A percentile compares a stretch with the other conserved stretches of the same genome.
phyloP scores from a whole-genome alignment of 257 asterid genomes.

The Ballota nigra region DNA sequence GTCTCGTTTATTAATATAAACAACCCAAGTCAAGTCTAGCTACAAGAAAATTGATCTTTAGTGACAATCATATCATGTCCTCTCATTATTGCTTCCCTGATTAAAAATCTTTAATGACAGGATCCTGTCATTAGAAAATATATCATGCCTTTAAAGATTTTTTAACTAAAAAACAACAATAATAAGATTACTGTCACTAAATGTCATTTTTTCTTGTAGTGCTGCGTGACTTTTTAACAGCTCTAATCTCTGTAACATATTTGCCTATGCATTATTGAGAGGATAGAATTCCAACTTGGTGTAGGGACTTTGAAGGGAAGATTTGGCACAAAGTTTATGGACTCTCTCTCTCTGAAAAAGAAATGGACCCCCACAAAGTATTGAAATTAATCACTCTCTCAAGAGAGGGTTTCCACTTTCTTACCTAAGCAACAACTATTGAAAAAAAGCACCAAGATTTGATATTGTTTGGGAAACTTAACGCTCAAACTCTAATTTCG shows the following conservation, averaged over 20 bases:
- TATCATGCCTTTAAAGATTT: too few relatives aligned
- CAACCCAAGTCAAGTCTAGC: too few relatives aligned
- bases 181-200: too few relatives aligned
- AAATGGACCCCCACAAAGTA: slow-evolving; percentile 27
- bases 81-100: too few relatives aligned
- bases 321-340: slow-evolving; percentile 53
- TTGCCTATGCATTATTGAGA: slow-evolving; percentile 41
- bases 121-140: too few relatives aligned
- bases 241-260: slow-evolving; percentile 27
- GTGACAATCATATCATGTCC: too few relatives aligned
- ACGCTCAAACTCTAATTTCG: not conserved
- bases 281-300: slow-evolving; percentile 48
- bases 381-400: slow-evolving; percentile 11
- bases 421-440: slow-evolving; percentile 23
- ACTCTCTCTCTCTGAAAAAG: slow-evolving; percentile 29
- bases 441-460: not conserved
- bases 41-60: too few relatives aligned
- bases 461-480: not conserved
- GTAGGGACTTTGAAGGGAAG: slow-evolving; percentile 40
- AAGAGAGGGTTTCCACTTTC: slow-evolving; percentile 14
- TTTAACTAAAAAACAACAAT: too few relatives aligned
- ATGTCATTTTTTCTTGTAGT: too few relatives aligned
- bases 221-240: too few relatives aligned
- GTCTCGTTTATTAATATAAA: too few relatives aligned
- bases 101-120: too few relatives aligned